Percentiles rank a stretch among this genome's conserved stretches.
Conservation (phyloP, 495 filamentous ascomycete species). For the Daldinia grandis region DNA sequence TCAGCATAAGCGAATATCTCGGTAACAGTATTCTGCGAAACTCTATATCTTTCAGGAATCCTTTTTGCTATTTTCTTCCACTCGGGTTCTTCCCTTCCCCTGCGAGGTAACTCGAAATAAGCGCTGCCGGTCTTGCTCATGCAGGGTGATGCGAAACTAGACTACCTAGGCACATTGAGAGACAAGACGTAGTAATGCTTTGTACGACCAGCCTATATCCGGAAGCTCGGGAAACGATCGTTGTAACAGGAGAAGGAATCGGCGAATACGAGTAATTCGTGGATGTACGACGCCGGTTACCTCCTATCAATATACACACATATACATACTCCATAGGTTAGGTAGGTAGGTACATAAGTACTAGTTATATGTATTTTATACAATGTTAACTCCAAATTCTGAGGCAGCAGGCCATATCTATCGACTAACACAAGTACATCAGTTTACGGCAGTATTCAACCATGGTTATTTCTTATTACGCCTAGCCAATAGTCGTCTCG, state of each 20-base stretch:
- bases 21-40: slow-evolving; percentile 4
- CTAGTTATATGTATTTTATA: slow-evolving; percentile 1
- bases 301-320: slow-evolving; percentile 6
- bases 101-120: slow-evolving; percentile 13
- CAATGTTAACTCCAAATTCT: neutral
- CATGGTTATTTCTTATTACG: slow-evolving; percentile 6
- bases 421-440: neutral
- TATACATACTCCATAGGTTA: too few relatives aligned
- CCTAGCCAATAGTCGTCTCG: slow-evolving; percentile 18
- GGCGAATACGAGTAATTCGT: slow-evolving; percentile 10
- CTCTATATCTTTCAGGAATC: slow-evolving; percentile 4
- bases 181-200: slow-evolving; percentile 27
- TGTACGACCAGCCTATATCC: slow-evolving; percentile 27
- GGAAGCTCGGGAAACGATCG: slow-evolving; percentile 32
- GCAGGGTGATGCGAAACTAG: slow-evolving; percentile 19
- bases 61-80: neutral
- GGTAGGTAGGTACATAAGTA: too few relatives aligned
- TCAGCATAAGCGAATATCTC: slow-evolving; percentile 16
- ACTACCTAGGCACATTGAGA: neutral
- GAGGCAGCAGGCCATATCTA: neutral
- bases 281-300: slow-evolving; percentile 8
- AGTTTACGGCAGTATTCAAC: slow-evolving; percentile 28
- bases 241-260: slow-evolving; percentile 10
- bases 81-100: neutral
- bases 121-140: slow-evolving; percentile 16